Base-by-base conservation (phyloP, 805 yeast genomes). In the Candida corydali region DNA sequence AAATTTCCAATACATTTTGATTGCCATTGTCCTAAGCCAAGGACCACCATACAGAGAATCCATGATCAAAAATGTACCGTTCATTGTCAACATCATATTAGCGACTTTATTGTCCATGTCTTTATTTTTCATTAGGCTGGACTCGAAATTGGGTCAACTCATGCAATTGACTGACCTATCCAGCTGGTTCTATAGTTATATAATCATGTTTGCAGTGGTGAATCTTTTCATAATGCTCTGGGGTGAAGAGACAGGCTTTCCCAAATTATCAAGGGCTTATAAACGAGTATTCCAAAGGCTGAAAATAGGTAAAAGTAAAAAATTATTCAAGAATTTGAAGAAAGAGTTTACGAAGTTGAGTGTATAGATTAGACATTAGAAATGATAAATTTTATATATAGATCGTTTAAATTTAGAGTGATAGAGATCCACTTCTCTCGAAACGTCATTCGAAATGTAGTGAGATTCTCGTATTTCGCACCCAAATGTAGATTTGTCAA, bases 41-140 rank as follows among this genome's bases (percentile, higher is more conserved):
- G 98, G 99, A 0, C 89, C 93, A 7, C 99, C 99, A 15, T 93
- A 87, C 58, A 72, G 98, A 39, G 82, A 86, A 52, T 80, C 89
- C 1, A 75, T 82, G 47, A 57, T 63, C 18, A 69, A 78, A 43
- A 93, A 83, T 50, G 34, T 45, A 8, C 95, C 95, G 5, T 91
- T 88, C 54, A 64, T 93, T 35, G 27, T 66, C 1, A 86, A 88
- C 35, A 67, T 85, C 28, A 44, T 65, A 0, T 41, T 65, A 1
- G 75, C 94, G 0, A 38, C 73, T 0, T 33, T 66, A 4, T 41
- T 79, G 8, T 80, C 91, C 11, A 42, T 70, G 0, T 36, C 57
- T 3, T 61, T 87, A 45, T 81, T 89, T 77, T 47, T 57, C 17
- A 60, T 80, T 4, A 61, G 72, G 33, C 70, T 76, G 3, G 65